Base-by-base conservation (phyloP, 805 yeast genomes). In the Yarrowia porcina region DNA sequence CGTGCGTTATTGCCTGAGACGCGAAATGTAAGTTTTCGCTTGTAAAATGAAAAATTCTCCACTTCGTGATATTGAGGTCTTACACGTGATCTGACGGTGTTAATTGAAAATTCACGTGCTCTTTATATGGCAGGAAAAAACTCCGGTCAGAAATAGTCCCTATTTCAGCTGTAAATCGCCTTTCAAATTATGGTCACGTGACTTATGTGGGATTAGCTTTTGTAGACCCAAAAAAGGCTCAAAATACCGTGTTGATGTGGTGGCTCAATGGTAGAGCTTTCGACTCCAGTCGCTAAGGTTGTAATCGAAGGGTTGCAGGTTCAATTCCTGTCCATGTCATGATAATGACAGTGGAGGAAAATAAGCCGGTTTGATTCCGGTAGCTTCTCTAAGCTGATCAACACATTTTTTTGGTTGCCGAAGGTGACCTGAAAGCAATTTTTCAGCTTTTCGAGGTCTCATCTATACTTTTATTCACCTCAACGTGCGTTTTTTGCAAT, bases 231-330 rank as follows among this genome's bases (percentile, higher is more conserved):
- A 45, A 17, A 18, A 4, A 10, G 13, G 4, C n/a, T 8, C 28
- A 45, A 30, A 18, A 5, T 17, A 18, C 10, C 30, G 56, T 49
- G 56, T 49, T 49, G 56, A 49, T 52, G 60, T 52, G 83, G 85
- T 83, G 87, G 87, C 87, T 83, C 87, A 83, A 83, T 83, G 87
- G 87, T 83, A 83, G 87, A 83, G 87, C 87, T 82, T 83, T 83
- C 84, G 87, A 83, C 84, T 83, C 87, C 87, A 83, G 82, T 23
- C 9, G 11, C 15, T 7, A 4, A 25, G 28, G 71, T 69, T 77
- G 82, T 77, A 74, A 84, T 84, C 89, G 85, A 83, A 84, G 83
- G 89, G 89, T 82, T 85, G 89, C 89, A 85, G 88, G 89, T 85
- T 85, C 89, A 82, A 85, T 83, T 85, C 89, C 88, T 85, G 89